A percentile compares a stretch with the other conserved stretches of the same genome.
phyloP scores from a whole-genome alignment of 2,329 filamentous ascomycete genomes.

The Exophiala alcalophila region DNA sequence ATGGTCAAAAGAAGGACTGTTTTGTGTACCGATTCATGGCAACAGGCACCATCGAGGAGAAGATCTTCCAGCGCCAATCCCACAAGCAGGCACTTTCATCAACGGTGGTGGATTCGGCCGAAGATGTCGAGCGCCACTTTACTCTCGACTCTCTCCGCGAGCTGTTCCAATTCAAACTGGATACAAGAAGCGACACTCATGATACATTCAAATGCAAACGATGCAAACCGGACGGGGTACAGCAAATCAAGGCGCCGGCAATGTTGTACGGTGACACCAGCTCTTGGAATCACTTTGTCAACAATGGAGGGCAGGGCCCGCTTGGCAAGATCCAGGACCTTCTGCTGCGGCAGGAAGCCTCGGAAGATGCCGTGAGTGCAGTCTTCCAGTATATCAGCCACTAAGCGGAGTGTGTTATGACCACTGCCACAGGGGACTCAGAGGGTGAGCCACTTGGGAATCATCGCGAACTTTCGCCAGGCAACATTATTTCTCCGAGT shows the following conservation, averaged over 20 bases:
- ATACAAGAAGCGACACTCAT: conserved; percentile 89
- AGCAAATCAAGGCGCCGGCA: conserved; percentile 84
- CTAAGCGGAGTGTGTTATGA: no score
- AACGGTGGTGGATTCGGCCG: conserved; percentile 91
- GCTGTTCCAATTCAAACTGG: conserved; percentile 84
- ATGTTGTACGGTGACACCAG: conserved; percentile 98
- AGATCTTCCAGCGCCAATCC: conserved; percentile 97
- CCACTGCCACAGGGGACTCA: no score
- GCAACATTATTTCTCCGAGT: background rate
- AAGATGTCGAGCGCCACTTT: conserved; percentile 97
- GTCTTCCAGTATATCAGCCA: conserved; percentile 99
- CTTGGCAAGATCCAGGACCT: conserved; percentile 85
- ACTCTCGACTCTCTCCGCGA: conserved; percentile 86
- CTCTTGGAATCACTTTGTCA: conserved; percentile 98
- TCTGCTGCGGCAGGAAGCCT: conserved; percentile 79
- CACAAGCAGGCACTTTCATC: conserved; percentile 97
- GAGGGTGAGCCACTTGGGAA: background rate
- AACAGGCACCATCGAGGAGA: conserved; percentile 96
- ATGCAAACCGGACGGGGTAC: conserved; percentile 81
- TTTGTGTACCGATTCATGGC: conserved; percentile 99
- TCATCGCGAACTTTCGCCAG: background rate
- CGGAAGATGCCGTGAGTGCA: conserved; percentile 77
- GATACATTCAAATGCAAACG: conserved; percentile 99
- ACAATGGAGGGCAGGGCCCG: conserved; percentile 63
- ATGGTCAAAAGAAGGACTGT: conserved; percentile 98